phyloP scores from a whole-genome alignment of 1,284 basidiomycete genomes.

The Trametes versicolor region DNA sequence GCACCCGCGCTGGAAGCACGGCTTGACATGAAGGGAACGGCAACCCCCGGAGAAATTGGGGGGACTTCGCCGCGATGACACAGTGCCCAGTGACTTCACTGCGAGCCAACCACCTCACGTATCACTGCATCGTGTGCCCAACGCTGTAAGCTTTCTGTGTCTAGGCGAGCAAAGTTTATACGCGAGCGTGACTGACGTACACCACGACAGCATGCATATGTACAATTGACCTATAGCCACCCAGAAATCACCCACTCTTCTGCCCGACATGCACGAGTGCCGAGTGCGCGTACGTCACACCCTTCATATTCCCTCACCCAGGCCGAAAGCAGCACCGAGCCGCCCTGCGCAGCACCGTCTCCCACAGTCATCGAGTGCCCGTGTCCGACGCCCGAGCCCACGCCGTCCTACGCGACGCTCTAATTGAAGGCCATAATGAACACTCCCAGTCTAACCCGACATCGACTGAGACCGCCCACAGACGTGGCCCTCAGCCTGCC shows the following conservation, averaged over 20 bases:
- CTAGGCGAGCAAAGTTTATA: neutral
- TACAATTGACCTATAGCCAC: neutral
- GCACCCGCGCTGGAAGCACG: neutral
- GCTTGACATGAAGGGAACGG: neutral
- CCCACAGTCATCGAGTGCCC: neutral
- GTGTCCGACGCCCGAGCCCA: neutral
- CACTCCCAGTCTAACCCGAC: slow-evolving; percentile 1
- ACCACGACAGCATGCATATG: neutral
- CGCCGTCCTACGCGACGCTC: neutral
- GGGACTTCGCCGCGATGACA: neutral
- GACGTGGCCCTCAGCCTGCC: neutral
- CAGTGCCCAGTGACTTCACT: neutral
- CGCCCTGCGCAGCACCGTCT: neutral
- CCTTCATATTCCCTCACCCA: neutral
- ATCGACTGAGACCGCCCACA: neutral
- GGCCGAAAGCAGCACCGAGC: neutral
- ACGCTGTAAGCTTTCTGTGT: neutral
- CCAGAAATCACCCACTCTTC: neutral
- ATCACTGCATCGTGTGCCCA: slow-evolving; percentile 1
- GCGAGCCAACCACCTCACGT: neutral
- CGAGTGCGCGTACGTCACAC: neutral
- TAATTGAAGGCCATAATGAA: slow-evolving; percentile 5
- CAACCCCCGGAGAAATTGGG: neutral
- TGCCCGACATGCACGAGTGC: slow-evolving; percentile 4
- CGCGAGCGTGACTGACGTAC: slow-evolving; percentile 5